Evolutionary conservation across 345 rosid genomes (phyloP).

Genomic region (Acer yangbiense): DNA sequence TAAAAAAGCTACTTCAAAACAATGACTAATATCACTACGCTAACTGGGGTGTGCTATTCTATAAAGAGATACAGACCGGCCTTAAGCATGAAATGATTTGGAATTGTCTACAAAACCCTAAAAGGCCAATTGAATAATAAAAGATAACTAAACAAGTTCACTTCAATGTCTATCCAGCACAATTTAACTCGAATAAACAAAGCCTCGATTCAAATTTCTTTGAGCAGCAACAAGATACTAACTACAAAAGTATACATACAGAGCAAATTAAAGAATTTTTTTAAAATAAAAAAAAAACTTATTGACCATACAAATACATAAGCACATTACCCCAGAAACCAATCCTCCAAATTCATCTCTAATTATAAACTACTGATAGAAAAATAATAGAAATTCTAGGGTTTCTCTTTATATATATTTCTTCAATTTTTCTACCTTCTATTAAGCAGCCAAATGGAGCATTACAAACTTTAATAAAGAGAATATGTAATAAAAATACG

Average conservation of each 20-base stretch:
- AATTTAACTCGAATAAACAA: not conserved
- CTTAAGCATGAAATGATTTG: not conserved
- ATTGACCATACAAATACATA: not conserved
- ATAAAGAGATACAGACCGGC: not conserved
- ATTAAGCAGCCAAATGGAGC: not conserved
- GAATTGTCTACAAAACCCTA: not conserved
- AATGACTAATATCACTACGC: not conserved
- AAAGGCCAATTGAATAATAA: slow-evolving; percentile 4
- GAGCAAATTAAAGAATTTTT: too few species aligned
- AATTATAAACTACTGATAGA: not conserved
- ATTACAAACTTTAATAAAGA: not conserved
- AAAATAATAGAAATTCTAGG: not conserved
- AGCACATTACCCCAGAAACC: not conserved
- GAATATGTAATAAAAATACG: not conserved
- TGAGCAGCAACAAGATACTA: not conserved
- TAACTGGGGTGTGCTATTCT: too few species aligned
- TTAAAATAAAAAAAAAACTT: too few species aligned
- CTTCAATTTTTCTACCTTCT: not conserved
- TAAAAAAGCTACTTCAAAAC: not conserved
- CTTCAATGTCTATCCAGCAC: not conserved
- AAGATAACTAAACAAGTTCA: not conserved
- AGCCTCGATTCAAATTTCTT: not conserved
- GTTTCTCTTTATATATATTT: not conserved
- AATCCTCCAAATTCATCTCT: not conserved
- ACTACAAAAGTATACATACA: too few species aligned